Conservation (phyloP, 2,329 filamentous ascomycete species). For the Trichoderma atroviride region DNA sequence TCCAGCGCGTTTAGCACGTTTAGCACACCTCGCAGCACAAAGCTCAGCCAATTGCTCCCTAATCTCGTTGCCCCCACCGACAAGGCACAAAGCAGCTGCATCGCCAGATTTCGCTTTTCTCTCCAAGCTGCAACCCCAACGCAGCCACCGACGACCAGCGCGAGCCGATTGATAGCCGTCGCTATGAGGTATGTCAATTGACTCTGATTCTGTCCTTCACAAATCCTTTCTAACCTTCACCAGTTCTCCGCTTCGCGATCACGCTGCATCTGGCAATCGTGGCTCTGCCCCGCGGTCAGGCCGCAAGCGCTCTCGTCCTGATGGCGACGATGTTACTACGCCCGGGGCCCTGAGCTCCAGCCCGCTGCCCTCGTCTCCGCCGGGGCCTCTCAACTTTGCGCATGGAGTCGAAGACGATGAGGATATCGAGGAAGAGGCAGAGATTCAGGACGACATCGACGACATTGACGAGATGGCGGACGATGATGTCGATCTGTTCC, state of each 20-base stretch:
- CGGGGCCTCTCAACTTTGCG: slow-evolving; percentile 61
- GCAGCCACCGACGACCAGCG: not conserved
- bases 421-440: slow-evolving; percentile 70
- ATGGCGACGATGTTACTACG: slow-evolving; percentile 55
- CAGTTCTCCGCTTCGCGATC: slow-evolving; percentile 81
- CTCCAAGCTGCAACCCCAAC: slow-evolving; percentile 3
- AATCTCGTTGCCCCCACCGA: slow-evolving; percentile 29
- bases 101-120: slow-evolving; percentile 14
- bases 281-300: slow-evolving; percentile 57
- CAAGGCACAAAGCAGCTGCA: slow-evolving; percentile 27
- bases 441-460: slow-evolving; percentile 72
- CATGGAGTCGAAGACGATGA: slow-evolving; percentile 72
- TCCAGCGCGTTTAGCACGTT: slow-evolving; percentile 33
- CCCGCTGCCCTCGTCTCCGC: slow-evolving; percentile 68
- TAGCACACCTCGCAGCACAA: slow-evolving; percentile 25
- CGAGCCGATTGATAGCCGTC: slow-evolving; percentile 1
- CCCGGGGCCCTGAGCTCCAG: slow-evolving; percentile 58
- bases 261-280: slow-evolving; percentile 81
- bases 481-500: slow-evolving; percentile 78
- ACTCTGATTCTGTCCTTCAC: too few species aligned
- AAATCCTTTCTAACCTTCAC: slow-evolving; percentile 24
- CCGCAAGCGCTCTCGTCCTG: slow-evolving; percentile 59
- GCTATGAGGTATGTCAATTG: slow-evolving; percentile 33
- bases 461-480: slow-evolving; percentile 82
- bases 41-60: slow-evolving; percentile 32